phyloP scores from a whole-genome alignment of 352 stramenopile genomes.

The Pythium phragmitis region DNA sequence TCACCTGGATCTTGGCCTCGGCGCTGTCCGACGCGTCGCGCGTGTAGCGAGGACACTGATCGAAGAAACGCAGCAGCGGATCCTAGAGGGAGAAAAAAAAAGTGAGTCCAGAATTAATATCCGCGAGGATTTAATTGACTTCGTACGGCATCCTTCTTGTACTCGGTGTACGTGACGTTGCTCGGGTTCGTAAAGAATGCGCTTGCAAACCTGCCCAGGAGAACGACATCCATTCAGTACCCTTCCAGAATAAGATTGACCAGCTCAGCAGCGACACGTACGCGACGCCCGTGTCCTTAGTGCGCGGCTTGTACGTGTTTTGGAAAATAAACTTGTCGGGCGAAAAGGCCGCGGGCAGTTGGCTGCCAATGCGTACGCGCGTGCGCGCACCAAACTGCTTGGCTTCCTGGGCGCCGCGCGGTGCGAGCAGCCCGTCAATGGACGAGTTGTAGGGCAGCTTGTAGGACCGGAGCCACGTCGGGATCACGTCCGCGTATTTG shows the following conservation, averaged over 20 bases:
- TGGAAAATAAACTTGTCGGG: constrained; percentile 44
- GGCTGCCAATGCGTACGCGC: constrained; percentile 7
- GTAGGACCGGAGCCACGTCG: constrained; percentile 64
- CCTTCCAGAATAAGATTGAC: neutral
- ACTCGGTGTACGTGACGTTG: constrained; percentile 43
- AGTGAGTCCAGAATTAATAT: too few species aligned
- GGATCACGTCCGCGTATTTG: constrained; percentile 33
- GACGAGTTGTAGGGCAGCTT: constrained; percentile 63
- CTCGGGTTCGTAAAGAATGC: constrained; percentile 53
- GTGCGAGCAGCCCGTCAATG: constrained; percentile 42
- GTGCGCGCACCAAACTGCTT: constrained; percentile 13
- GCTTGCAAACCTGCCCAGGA: constrained; percentile 25
- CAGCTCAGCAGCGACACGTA: constrained; percentile 18
- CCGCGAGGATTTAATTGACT: too few species aligned
- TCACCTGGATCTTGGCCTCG: constrained; percentile 19
- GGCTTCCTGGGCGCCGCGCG: constrained; percentile 26
- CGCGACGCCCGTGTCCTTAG: constrained; percentile 56
- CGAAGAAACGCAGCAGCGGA: constrained; percentile 54
- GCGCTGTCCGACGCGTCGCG: constrained; percentile 44
- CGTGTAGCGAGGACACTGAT: constrained; percentile 52
- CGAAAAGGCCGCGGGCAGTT: constrained; percentile 32
- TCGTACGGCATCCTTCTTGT: constrained; percentile 18
- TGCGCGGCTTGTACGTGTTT: constrained; percentile 56
- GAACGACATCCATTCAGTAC: neutral
- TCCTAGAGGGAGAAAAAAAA: constrained; percentile 29